Base-by-base conservation (phyloP, 2,329 filamentous ascomycete species). In the Berkeleyomyces basicola region DNA sequence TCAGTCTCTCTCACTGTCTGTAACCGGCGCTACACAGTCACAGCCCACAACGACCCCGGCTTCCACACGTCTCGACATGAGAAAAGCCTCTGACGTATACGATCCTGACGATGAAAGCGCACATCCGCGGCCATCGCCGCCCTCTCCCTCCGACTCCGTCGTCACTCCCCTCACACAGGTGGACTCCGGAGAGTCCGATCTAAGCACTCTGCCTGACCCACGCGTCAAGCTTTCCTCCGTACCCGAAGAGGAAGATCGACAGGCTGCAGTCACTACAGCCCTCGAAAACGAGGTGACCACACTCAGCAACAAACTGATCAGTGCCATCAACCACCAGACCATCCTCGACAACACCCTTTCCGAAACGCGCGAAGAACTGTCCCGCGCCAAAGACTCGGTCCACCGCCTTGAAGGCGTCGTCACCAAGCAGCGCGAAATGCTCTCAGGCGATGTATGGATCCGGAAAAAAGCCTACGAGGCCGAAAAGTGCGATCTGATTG, bases 251-350 rank as follows among this genome's bases (percentile, higher is more conserved):
- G 33, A 60, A 36, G 40, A 31, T 7, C 37, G 46, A 10, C 23
- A 42, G n/a, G 42, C 42, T 16, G 37, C 36, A 10, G 14, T n/a
- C 42, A 61, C 58, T 16, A 49, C 7, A n/a, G 42, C 40, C 36
- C 74, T 84, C 31, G 79, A 79, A 67, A 77, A 81, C 64, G 93
- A 97, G 74, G 89, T 99, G 37, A 88, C 92, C 6, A 84, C 88
- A 5, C 78, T 99, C 40, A 97, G 90, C 74, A 92, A 90, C 58
- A 99, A 99, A 73, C 83, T 99, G 66, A 92, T 99, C 68, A 92
- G 93, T 70, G 92, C 93, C 53, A 96, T 99, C 74, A 99, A 99
- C 71, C 87, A 95, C 72, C 91, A 96, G 73, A 96, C 91, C 6
- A 85, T 82, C 31, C 80, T 99, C 53, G 93, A 97, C 73, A 93